A percentile compares a stretch with the other conserved stretches of the same genome.
These are phyloP conservation scores for Sarocladium brachiariae DNA, from an alignment of 2,329 filamentous ascomycete genomes.

Conservation along the genomic window DNA sequence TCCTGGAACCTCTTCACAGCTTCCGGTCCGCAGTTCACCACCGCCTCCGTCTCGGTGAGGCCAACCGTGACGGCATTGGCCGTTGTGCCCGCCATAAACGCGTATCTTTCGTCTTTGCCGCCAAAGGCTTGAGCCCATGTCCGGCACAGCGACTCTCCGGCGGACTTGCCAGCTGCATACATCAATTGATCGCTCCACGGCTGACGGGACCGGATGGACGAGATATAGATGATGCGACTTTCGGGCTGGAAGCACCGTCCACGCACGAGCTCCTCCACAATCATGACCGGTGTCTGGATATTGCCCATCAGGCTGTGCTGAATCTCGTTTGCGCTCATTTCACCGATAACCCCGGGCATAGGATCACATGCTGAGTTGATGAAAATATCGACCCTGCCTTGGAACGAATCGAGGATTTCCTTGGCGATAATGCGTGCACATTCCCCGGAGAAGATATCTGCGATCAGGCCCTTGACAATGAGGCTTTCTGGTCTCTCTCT, in stretches of 20 bases:
- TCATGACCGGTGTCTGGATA: slow-evolving; percentile 26
- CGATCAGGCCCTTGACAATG: slow-evolving; percentile 21
- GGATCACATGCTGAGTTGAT: slow-evolving; percentile 26
- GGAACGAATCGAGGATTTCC: slow-evolving; percentile 17
- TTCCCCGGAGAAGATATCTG: slow-evolving; percentile 22
- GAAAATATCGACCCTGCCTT: slow-evolving; percentile 24
- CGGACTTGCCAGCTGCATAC: slow-evolving; percentile 27
- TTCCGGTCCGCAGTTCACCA: slow-evolving; percentile 25
- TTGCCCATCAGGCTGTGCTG: slow-evolving; percentile 26
- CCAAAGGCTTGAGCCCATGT: slow-evolving; percentile 29
- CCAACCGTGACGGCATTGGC: slow-evolving; percentile 27
- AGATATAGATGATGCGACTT: slow-evolving; percentile 29
- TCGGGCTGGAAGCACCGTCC: slow-evolving; percentile 22
- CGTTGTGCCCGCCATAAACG: slow-evolving; percentile 28
- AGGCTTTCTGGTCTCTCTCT: slow-evolving; percentile 12
- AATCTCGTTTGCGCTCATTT: slow-evolving; percentile 20
- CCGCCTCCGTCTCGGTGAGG: slow-evolving; percentile 26
- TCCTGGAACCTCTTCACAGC: slow-evolving; percentile 23
- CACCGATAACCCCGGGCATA: slow-evolving; percentile 21
- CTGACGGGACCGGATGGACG: slow-evolving; percentile 24
- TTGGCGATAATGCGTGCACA: slow-evolving; percentile 23
- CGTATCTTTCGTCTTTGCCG: slow-evolving; percentile 25
- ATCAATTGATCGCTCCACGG: slow-evolving; percentile 27
- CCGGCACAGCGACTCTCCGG: slow-evolving; percentile 28
- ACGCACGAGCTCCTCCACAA: slow-evolving; percentile 28